phyloP scores from a whole-genome alignment of 208 protist genomes.

The Trypanosoma scelopori region DNA sequence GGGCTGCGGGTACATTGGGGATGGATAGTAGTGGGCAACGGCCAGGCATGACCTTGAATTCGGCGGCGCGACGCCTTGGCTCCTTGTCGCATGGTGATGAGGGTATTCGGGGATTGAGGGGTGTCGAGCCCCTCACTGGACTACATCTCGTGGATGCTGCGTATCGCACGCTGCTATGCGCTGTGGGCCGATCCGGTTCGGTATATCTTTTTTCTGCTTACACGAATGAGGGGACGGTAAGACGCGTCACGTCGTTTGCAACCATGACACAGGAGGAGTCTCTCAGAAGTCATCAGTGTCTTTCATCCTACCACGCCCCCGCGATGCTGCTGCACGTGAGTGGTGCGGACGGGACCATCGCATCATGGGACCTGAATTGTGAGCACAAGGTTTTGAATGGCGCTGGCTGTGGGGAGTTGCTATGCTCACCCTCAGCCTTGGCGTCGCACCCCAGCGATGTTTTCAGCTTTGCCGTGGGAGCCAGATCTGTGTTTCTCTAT shows the following conservation, averaged over 20 bases:
- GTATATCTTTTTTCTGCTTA: constrained; percentile 68
- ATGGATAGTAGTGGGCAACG: not conserved
- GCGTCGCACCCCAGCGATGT: constrained; percentile 42
- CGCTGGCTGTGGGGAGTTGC: constrained; percentile 18
- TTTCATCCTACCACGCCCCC: constrained; percentile 70
- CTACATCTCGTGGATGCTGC: constrained; percentile 76
- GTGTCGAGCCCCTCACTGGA: constrained; percentile 30
- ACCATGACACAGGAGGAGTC: constrained; percentile 43
- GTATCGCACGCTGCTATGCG: constrained; percentile 65
- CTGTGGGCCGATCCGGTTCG: constrained; percentile 61
- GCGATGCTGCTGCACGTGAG: constrained; percentile 57
- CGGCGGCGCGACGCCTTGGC: constrained; percentile 24
- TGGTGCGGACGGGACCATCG: constrained; percentile 39
- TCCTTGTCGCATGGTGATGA: constrained; percentile 25
- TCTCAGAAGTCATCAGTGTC: constrained; percentile 40
- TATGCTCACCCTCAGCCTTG: constrained; percentile 19
- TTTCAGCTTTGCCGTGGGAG: constrained; percentile 48
- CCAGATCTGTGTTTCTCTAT: constrained; percentile 48
- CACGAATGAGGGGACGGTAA: constrained; percentile 29
- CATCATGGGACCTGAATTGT: constrained; percentile 50
- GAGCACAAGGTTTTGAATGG: constrained; percentile 30
- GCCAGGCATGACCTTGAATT: not conserved
- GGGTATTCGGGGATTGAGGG: constrained; percentile 12
- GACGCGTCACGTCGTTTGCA: constrained; percentile 64
- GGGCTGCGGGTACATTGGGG: not conserved